These are phyloP conservation scores for Penicillium sp. DNA, from an alignment of 2,329 filamentous ascomycete genomes.

Conservation along the genomic window DNA sequence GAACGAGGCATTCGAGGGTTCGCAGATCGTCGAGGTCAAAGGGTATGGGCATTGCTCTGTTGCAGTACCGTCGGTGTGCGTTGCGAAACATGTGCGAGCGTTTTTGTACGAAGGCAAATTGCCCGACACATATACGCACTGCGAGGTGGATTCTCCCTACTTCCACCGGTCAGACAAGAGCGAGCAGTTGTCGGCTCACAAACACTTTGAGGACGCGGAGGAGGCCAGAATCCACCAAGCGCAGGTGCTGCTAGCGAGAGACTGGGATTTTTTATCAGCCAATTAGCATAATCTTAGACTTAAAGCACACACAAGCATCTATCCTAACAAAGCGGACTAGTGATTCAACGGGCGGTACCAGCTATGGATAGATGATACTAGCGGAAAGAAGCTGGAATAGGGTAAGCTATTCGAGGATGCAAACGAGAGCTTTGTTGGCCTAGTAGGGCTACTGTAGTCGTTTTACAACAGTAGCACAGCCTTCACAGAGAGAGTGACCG, in stretches of 20 bases:
- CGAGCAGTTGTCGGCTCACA: neutral
- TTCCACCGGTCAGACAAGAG: constrained; percentile 1
- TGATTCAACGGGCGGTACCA: neutral
- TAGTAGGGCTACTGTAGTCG: neutral
- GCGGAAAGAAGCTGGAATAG: neutral
- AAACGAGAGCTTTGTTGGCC: neutral
- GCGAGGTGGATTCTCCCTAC: constrained; percentile 16
- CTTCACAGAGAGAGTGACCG: neutral
- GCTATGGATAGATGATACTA: neutral
- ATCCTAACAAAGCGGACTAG: neutral
- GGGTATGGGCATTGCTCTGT: constrained; percentile 28
- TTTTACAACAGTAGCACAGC: neutral
- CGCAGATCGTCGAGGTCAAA: constrained; percentile 27
- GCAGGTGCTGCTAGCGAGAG: constrained; percentile 5
- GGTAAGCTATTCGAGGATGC: neutral
- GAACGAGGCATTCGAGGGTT: constrained; percentile 26
- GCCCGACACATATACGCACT: constrained; percentile 17
- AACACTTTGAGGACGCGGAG: constrained; percentile 8
- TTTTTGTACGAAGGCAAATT: constrained; percentile 27
- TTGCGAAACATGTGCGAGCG: constrained; percentile 20
- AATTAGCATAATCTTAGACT: neutral
- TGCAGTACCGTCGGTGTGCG: constrained; percentile 25
- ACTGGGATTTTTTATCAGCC: constrained; percentile 3
- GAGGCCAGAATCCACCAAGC: constrained; percentile 11
- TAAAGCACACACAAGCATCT: neutral